A percentile compares a stretch with the other conserved stretches of the same genome.
Evolutionary conservation across 768 basidiomycete genomes (phyloP).

Genomic region (Pleurotus cornucopiae): DNA sequence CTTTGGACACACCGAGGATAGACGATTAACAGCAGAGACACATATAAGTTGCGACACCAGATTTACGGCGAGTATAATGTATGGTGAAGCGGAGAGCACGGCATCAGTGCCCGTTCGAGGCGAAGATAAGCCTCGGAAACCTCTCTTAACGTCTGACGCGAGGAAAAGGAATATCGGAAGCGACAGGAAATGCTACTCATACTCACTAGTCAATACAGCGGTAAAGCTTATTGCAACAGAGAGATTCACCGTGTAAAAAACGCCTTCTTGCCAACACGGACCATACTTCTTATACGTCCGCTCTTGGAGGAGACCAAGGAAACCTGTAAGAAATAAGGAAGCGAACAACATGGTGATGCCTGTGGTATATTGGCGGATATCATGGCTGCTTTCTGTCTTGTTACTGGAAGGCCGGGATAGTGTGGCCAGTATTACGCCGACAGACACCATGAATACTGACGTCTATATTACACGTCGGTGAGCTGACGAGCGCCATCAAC

Average conservation of each 20-base stretch:
- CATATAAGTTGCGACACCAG: conserved; percentile 76
- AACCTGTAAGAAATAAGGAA: conserved; percentile 63
- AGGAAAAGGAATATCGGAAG: conserved; percentile 74
- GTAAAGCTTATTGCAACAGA: not conserved
- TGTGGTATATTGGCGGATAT: conserved; percentile 44
- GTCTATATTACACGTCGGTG: conserved; percentile 29
- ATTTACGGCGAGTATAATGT: conserved; percentile 57
- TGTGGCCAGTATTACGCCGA: conserved; percentile 71
- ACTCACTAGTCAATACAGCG: not conserved
- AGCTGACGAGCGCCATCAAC: too few relatives aligned
- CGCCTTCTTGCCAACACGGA: conserved; percentile 76
- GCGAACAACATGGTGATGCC: conserved; percentile 69
- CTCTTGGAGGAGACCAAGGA: conserved; percentile 75
- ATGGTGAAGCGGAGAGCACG: conserved; percentile 35
- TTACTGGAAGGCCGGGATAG: conserved; percentile 48
- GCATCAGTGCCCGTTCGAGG: conserved; percentile 12
- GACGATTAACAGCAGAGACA: conserved; percentile 75
- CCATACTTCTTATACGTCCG: conserved; percentile 70
- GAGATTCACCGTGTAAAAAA: conserved; percentile 72
- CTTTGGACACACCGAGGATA: conserved; percentile 63
- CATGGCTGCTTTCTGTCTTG: conserved; percentile 18
- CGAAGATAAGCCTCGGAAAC: conserved; percentile 43
- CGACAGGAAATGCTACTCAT: conserved; percentile 65
- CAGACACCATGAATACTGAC: conserved; percentile 63
- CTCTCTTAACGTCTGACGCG: conserved; percentile 49